These are phyloP conservation scores for Parafenestella ontariensis DNA, from an alignment of 2,329 filamentous ascomycete species.

Conservation along the genomic window DNA sequence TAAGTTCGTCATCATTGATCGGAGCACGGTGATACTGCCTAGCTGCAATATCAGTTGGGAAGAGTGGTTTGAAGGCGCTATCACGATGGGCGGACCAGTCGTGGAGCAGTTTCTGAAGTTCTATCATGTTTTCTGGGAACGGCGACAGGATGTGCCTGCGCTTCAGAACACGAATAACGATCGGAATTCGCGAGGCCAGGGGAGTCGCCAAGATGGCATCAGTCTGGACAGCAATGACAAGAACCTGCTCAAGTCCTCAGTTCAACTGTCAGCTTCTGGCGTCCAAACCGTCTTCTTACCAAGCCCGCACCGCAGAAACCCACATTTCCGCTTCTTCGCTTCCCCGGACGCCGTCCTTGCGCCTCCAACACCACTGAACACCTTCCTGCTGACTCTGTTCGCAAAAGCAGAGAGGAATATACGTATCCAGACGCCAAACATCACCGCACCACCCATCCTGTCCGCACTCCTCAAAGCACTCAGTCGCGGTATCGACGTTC, in stretches of 20 bases:
- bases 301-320: conserved; percentile 75
- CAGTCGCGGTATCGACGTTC: conserved; percentile 70
- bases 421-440: conserved; percentile 77
- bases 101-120: conserved; percentile 70
- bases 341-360: conserved; percentile 56
- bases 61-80: conserved; percentile 81
- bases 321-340: conserved; percentile 61
- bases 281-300: conserved; percentile 72
- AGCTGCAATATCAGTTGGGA: conserved; percentile 90
- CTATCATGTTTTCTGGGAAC: conserved; percentile 73
- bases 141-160: conserved; percentile 19
- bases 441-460: conserved; percentile 72
- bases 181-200: not conserved
- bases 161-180: not conserved
- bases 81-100: conserved; percentile 69
- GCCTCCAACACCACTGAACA: conserved; percentile 73
- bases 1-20: conserved; percentile 80
- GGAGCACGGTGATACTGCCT: conserved; percentile 70
- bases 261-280: conserved; percentile 4
- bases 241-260: conserved; percentile 3
- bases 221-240: conserved; percentile 1
- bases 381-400: conserved; percentile 68
- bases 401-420: conserved; percentile 65
- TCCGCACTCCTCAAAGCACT: conserved; percentile 68
- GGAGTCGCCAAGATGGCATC: not conserved